A percentile compares a stretch with the other conserved stretches of the same genome.
Conservation (phyloP, 192 early-diverging fungal genomes). For the Chytriomyces sp. region DNA sequence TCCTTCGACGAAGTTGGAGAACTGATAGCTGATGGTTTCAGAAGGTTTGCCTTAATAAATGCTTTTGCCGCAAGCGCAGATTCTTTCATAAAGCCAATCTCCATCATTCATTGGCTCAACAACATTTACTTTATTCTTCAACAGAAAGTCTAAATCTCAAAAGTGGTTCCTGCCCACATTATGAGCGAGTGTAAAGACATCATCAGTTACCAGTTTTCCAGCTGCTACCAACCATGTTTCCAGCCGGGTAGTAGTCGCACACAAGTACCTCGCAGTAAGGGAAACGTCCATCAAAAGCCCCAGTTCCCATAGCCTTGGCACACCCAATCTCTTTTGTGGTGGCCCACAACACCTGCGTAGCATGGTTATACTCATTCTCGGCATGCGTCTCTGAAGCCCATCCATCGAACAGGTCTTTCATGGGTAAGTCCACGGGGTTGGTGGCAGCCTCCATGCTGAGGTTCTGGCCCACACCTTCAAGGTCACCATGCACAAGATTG, state of each 20-base stretch:
- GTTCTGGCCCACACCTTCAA: slow-evolving; percentile 9
- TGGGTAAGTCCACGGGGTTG: background rate
- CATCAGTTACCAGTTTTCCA: slow-evolving; percentile 15
- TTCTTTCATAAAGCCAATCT: too few relatives aligned
- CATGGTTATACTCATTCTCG: slow-evolving; percentile 21
- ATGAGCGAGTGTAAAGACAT: background rate
- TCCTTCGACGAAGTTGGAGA: too few relatives aligned
- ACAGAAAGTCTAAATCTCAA: too few relatives aligned
- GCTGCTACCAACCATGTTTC: background rate
- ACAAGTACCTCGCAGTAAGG: slow-evolving; percentile 12
- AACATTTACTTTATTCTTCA: too few relatives aligned
- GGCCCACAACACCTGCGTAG: slow-evolving; percentile 27
- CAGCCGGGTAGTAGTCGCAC: slow-evolving; percentile 28
- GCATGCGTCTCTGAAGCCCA: slow-evolving; percentile 9
- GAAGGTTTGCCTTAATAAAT: too few relatives aligned
- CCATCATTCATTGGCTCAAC: too few relatives aligned
- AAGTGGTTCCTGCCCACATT: too few relatives aligned
- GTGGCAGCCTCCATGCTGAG: slow-evolving; percentile 3
- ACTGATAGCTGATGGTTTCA: too few relatives aligned
- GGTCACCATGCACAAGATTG: slow-evolving; percentile 16
- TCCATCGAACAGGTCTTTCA: slow-evolving; percentile 1
- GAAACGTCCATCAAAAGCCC: background rate
- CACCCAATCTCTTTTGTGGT: slow-evolving; percentile 24
- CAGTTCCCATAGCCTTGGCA: slow-evolving; percentile 6
- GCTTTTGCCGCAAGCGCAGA: too few relatives aligned